Percentiles rank a stretch among this genome's conserved stretches.
Conservation (phyloP, 73 alveolate genomes). For the Tetrahymena elliotti region DNA sequence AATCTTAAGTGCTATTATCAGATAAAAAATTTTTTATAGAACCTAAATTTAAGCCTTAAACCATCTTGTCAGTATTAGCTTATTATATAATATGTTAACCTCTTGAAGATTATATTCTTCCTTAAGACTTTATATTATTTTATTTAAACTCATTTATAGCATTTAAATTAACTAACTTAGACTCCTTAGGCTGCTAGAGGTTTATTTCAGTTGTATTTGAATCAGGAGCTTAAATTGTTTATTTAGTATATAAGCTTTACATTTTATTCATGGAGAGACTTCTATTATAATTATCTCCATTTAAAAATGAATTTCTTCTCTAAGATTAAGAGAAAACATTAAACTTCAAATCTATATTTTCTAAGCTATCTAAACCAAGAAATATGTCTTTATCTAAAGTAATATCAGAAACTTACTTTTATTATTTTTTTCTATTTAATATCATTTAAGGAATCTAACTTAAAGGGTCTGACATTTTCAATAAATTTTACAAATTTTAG, state of each 20-base stretch:
- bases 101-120: background rate
- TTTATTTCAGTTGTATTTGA: background rate
- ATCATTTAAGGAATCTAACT: background rate
- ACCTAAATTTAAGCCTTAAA: background rate
- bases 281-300: background rate
- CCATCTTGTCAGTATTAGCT: background rate
- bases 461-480: background rate
- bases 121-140: background rate
- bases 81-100: too few relatives aligned
- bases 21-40: too few relatives aligned
- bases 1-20: background rate
- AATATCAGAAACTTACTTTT: background rate
- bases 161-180: too few relatives aligned
- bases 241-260: background rate
- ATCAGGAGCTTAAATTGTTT: background rate
- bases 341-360: background rate
- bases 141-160: background rate
- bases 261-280: background rate
- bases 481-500: background rate
- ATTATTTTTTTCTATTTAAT: background rate
- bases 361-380: background rate
- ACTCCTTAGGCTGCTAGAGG: background rate
- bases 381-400: background rate
- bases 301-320: background rate
- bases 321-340: background rate